phyloP scores from a whole-genome alignment of 148 eudicot genomes.

The Fagopyrum esculentum region DNA sequence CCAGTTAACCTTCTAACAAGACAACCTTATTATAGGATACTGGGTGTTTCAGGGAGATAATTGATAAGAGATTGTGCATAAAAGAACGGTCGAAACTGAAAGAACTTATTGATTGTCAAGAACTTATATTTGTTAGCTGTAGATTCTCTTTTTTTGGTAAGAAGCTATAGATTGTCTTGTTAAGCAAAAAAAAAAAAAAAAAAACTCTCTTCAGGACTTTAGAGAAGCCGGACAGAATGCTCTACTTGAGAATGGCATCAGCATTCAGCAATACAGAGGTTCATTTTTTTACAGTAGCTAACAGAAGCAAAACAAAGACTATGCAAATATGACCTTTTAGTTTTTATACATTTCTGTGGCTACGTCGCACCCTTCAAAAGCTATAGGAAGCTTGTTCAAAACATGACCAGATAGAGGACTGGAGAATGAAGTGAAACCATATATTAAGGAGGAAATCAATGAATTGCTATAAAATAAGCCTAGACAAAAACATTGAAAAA shows the following conservation, averaged over 20 bases:
- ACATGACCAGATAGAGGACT: neutral
- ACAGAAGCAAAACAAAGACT: neutral
- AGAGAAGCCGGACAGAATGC: neutral
- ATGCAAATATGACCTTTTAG: constrained; percentile 1
- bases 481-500: neutral
- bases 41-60: too few relatives aligned
- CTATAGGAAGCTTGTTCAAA: constrained; percentile 2
- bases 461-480: neutral
- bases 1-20: too few relatives aligned
- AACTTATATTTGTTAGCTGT: too few relatives aligned
- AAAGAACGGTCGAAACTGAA: neutral
- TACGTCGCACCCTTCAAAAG: neutral
- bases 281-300: neutral
- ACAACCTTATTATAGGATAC: too few relatives aligned
- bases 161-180: too few relatives aligned
- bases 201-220: neutral
- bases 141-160: too few relatives aligned
- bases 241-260: neutral
- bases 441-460: neutral
- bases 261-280: neutral
- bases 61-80: too few relatives aligned
- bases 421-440: neutral
- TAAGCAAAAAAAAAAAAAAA: neutral
- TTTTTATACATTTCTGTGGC: constrained; percentile 7
- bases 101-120: neutral